These are phyloP conservation scores for Hypocrella siamensis DNA, from an alignment of 2,329 filamentous ascomycete species.

Conservation along the genomic window DNA sequence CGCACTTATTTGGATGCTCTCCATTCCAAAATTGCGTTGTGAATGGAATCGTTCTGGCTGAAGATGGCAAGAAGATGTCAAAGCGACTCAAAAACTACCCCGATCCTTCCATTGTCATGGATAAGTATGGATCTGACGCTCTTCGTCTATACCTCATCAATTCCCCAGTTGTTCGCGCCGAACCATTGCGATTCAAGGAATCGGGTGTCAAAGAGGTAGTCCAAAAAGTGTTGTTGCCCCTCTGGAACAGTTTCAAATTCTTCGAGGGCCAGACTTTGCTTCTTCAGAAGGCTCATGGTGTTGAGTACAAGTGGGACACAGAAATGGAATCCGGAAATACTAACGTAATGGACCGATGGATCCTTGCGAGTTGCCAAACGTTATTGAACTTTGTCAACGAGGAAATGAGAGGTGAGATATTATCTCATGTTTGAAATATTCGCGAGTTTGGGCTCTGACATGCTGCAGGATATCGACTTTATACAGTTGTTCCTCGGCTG, in stretches of 20 bases:
- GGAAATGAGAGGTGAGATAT: constrained; percentile 62
- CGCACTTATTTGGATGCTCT: too few relatives aligned
- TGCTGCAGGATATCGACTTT: constrained; percentile 50
- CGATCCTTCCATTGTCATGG: constrained; percentile 68
- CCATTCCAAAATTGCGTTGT: constrained; percentile 96
- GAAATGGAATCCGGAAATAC: constrained; percentile 58
- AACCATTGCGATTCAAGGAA: constrained; percentile 85
- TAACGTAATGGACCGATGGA: constrained; percentile 95
- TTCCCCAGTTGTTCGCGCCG: constrained; percentile 83
- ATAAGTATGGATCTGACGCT: constrained; percentile 81
- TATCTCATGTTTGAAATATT: background rate
- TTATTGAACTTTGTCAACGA: constrained; percentile 81
- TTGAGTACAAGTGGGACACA: constrained; percentile 68
- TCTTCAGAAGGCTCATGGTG: constrained; percentile 67
- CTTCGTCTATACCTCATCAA: constrained; percentile 93
- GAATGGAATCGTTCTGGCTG: constrained; percentile 83
- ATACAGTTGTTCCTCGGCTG: constrained; percentile 80
- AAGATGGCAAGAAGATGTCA: constrained; percentile 98
- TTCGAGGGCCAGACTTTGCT: constrained; percentile 79
- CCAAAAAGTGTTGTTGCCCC: constrained; percentile 71
- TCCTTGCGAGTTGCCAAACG: constrained; percentile 82
- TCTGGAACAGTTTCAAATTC: constrained; percentile 97
- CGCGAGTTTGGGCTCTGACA: background rate
- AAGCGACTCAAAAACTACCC: constrained; percentile 95
- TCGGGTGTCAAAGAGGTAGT: constrained; percentile 88